These are phyloP conservation scores for Sclerotinia subarctica DNA, from an alignment of 2,329 filamentous ascomycete genomes.

Conservation along the genomic window DNA sequence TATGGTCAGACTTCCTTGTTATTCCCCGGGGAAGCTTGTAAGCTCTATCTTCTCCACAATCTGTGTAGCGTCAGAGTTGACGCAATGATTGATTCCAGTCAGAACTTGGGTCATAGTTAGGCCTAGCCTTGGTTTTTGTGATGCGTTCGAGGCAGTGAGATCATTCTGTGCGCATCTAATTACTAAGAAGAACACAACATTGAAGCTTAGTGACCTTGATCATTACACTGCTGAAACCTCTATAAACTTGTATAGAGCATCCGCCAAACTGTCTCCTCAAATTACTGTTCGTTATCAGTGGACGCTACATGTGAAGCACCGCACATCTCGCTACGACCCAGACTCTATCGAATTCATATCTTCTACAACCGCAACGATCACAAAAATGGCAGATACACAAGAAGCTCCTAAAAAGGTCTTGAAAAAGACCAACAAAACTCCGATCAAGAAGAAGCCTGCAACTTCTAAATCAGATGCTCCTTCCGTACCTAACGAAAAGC, in stretches of 20 bases:
- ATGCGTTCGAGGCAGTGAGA: conserved; percentile 10
- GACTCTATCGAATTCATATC: conserved; percentile 8
- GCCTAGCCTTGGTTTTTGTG: background rate
- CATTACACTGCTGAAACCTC: background rate
- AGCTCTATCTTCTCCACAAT: background rate
- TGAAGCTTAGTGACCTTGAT: background rate
- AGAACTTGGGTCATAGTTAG: conserved; percentile 16
- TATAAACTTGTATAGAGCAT: conserved; percentile 14
- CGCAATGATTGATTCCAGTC: conserved; percentile 15
- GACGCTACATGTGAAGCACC: conserved; percentile 12
- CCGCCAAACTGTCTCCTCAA: conserved; percentile 17
- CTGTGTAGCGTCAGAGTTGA: conserved; percentile 11
- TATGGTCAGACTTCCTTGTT: conserved; percentile 16
- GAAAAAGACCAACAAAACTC: conserved; percentile 18
- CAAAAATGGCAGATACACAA: conserved; percentile 17
- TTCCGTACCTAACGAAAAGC: conserved; percentile 9
- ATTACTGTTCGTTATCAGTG: conserved; percentile 17
- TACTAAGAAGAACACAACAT: conserved; percentile 16
- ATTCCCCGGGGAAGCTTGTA: conserved; percentile 12
- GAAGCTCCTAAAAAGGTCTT: conserved; percentile 21
- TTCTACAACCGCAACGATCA: background rate
- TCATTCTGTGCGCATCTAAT: conserved; percentile 10
- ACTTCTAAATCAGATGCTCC: background rate
- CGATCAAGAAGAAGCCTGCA: conserved; percentile 16
- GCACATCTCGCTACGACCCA: conserved; percentile 8